These are phyloP conservation scores for Fusarium beomiforme DNA, from an alignment of 2,329 filamentous ascomycete species.

Conservation along the genomic window DNA sequence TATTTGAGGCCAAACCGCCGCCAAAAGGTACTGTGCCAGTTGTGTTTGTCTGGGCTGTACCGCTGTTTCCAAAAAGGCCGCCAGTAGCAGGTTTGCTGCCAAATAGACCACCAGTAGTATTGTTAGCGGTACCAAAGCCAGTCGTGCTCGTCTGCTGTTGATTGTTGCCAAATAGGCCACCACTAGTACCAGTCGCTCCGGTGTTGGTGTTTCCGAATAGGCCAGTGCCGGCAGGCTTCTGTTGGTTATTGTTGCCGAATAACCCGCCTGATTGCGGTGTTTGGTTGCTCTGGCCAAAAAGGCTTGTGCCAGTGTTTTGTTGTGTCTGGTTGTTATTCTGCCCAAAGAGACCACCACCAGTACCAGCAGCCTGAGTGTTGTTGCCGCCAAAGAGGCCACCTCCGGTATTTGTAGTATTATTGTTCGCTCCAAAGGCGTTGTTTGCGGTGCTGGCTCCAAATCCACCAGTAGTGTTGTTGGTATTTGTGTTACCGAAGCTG, in stretches of 20 bases:
- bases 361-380: slow-evolving; percentile 50
- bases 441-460: slow-evolving; percentile 42
- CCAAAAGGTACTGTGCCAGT: slow-evolving; percentile 58
- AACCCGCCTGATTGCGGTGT: slow-evolving; percentile 52
- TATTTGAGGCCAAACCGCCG: slow-evolving; percentile 47
- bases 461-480: slow-evolving; percentile 34
- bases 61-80: slow-evolving; percentile 53
- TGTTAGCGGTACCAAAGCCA: slow-evolving; percentile 51
- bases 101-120: slow-evolving; percentile 51
- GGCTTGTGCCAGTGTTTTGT: slow-evolving; percentile 38
- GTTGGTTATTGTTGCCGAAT: slow-evolving; percentile 58
- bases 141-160: slow-evolving; percentile 43
- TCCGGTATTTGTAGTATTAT: slow-evolving; percentile 43
- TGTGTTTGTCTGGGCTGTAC: slow-evolving; percentile 48
- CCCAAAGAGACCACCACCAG: slow-evolving; percentile 56
- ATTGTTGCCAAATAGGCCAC: slow-evolving; percentile 57
- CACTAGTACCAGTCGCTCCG: slow-evolving; percentile 22
- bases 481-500: slow-evolving; percentile 55
- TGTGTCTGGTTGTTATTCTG: slow-evolving; percentile 46
- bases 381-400: slow-evolving; percentile 58
- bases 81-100: slow-evolving; percentile 52
- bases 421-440: slow-evolving; percentile 44
- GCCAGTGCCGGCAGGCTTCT: slow-evolving; percentile 49
- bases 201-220: slow-evolving; percentile 41
- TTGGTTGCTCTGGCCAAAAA: slow-evolving; percentile 52